Evolutionary conservation across 768 basidiomycete species (phyloP), one percentile per base, ranked within the genome.

Genomic region (Amanita phalloides): DNA sequence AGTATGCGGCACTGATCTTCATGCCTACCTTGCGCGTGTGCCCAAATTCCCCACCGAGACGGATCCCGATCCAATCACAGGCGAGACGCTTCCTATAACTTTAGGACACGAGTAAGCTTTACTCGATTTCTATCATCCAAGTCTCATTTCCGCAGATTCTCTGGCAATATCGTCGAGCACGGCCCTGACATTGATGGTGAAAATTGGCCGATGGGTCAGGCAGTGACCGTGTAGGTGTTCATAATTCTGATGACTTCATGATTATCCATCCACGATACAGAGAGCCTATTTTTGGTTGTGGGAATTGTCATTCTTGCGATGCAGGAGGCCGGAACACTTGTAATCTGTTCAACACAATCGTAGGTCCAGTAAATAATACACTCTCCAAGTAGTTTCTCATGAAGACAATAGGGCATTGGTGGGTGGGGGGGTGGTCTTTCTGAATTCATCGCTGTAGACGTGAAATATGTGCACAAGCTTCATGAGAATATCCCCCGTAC

Each of bases 1-100:
- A 66, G 73, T 76, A 49, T 77, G 74, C 51, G 74, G 75, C 7
- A 70, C 68, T 39, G 76, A 78, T 54, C 59, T 78, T 8, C 74
- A 78, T 54, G 70, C 72, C 13, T 75, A 68, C 48, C 55, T 67
- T 17, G 57, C 57, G 1, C 52, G 53, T 26, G 51, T 66, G 32
- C 54, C 63, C 45, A 61, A 57, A 48, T 64, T 62, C 44, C 64
- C 72, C 17, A 67, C 65, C 13, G 47, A 50, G 7, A 63, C 66
- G 6, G 54, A 58, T 14, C 65, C 72, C 4, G 64, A 74, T 56
- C 58, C 58, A 5, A 38, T 71, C 13, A 71, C 73, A 0, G 68
- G 69, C 13, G 68, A 72, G 49, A 65, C 57, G 2, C 56, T 71
- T 2, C 75, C 76, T 0, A 59, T 72, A 10, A 70, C 67, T 3